Percentiles rank a stretch among this genome's conserved stretches.
Conservation (phyloP, 805 yeast genomes). For the Komagataella pastoris region DNA sequence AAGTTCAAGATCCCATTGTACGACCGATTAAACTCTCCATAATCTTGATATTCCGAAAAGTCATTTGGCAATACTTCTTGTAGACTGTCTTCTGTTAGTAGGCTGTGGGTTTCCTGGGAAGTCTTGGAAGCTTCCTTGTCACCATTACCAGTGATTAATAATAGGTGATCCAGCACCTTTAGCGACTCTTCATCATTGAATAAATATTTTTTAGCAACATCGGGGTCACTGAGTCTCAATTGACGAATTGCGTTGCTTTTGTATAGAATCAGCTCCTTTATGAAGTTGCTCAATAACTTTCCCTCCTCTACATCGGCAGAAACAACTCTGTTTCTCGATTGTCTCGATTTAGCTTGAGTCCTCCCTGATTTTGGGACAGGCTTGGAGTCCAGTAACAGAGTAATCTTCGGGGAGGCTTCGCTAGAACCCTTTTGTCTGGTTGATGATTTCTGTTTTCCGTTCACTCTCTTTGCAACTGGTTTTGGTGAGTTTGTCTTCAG, state of each 20-base stretch:
- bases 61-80: not conserved
- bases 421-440: not conserved
- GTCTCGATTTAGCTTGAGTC: not conserved
- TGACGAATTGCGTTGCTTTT: conserved; percentile 4
- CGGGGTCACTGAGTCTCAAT: conserved; percentile 2
- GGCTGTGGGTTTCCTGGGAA: conserved; percentile 1
- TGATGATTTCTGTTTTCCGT: not conserved
- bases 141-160: conserved; percentile 2
- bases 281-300: conserved; percentile 12
- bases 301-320: not conserved
- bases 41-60: not conserved
- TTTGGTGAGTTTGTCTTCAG: not conserved
- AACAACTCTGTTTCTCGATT: not conserved
- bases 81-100: conserved; percentile 1
- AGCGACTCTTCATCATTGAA: conserved; percentile 2
- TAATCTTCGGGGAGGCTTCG: not conserved
- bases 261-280: conserved; percentile 11
- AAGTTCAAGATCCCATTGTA: not conserved
- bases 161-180: conserved; percentile 5
- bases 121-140: not conserved
- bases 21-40: conserved; percentile 1
- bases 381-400: not conserved
- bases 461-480: not conserved
- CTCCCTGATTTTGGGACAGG: not conserved
- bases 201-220: conserved; percentile 11